Conservation (phyloP, 495 filamentous ascomycete species). For the Jackrogersella minutella region DNA sequence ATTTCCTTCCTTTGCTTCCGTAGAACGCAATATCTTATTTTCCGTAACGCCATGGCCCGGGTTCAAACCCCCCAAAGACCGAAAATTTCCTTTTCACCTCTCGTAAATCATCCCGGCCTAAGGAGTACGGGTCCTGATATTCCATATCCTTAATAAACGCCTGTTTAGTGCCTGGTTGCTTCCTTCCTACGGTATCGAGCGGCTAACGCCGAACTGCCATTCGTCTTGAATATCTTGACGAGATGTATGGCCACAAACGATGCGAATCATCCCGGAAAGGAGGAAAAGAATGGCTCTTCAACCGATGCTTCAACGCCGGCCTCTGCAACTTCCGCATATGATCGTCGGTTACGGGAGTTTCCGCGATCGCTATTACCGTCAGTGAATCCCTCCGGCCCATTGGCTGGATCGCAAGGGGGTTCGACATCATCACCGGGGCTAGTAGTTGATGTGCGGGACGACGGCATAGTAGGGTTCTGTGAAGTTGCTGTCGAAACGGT, state of each 20-base stretch:
- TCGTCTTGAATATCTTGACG: slow-evolving; percentile 77
- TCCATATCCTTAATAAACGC: not conserved
- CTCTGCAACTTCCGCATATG: slow-evolving; percentile 48
- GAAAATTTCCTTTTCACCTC: not conserved
- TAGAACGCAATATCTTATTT: slow-evolving; percentile 2
- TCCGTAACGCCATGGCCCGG: slow-evolving; percentile 8
- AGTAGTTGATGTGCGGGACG: slow-evolving; percentile 49
- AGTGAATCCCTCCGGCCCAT: slow-evolving; percentile 42
- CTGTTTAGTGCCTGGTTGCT: slow-evolving; percentile 28
- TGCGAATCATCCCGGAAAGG: slow-evolving; percentile 70
- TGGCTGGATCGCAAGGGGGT: slow-evolving; percentile 51
- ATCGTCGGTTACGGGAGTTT: slow-evolving; percentile 27
- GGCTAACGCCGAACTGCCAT: slow-evolving; percentile 74
- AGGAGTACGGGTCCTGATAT: too few species aligned
- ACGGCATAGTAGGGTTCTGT: slow-evolving; percentile 45
- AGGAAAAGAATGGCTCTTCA: slow-evolving; percentile 58
- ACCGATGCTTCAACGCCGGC: slow-evolving; percentile 25
- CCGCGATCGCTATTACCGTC: slow-evolving; percentile 45
- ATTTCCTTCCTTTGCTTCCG: not conserved
- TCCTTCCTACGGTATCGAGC: slow-evolving; percentile 59
- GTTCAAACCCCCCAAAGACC: not conserved
- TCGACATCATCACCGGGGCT: slow-evolving; percentile 45
- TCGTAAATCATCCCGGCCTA: not conserved
- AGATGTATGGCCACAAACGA: slow-evolving; percentile 70
- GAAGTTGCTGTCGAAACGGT: slow-evolving; percentile 56